Base-by-base conservation (phyloP, 2,329 filamentous ascomycete species). In the Rasamsonia emersonii region DNA sequence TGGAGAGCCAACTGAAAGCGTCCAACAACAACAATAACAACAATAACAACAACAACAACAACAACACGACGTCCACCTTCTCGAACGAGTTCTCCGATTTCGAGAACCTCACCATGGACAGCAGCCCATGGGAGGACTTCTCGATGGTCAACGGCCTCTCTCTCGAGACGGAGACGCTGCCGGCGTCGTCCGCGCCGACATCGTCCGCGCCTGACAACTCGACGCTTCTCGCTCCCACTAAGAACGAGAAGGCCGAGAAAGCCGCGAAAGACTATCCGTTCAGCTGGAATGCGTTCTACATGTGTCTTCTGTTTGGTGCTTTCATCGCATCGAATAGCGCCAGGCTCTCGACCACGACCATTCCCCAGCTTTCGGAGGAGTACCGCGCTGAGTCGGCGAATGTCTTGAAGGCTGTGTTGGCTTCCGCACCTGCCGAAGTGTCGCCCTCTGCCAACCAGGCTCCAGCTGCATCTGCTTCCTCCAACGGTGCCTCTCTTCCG, bases 271-370 rank as follows among this genome's bases (percentile, higher is more conserved):
- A 85, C 45, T 83, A 88, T 49, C 84, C 86, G 31, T 65, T 66
- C 50, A 66, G 63, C 51, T 67, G 63, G 63, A 65, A 67, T 76
- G 85, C 50, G 65, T 96, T 49, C 71, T 96, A 58, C 81, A 93
- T 95, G 86, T 82, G 95, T 46, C 82, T 98, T 53, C 81, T 98
- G 33, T 88, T 94, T 43, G 91, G 91, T 54, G 91, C 91, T 32
- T 94, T 95, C 54, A 86, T 96, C 47, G 82, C 91, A 40, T 95
- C 89, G 18, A 93, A 88, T 62, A 77, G 77, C 45, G 75, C 77
- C 26, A 70, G 79, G 13, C 66, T 73, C n/a, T 47, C 61, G 4
- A 45, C 59, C 24, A 75, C 79, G 23, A 75, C 77, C 45, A 79
- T 65, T 19, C 62, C 62, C 6, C 51, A 58, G 25, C 46, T 67